Evolutionary conservation across 2,329 filamentous ascomycete genomes (phyloP).

Genomic region (Tolypocladium amazonense): DNA sequence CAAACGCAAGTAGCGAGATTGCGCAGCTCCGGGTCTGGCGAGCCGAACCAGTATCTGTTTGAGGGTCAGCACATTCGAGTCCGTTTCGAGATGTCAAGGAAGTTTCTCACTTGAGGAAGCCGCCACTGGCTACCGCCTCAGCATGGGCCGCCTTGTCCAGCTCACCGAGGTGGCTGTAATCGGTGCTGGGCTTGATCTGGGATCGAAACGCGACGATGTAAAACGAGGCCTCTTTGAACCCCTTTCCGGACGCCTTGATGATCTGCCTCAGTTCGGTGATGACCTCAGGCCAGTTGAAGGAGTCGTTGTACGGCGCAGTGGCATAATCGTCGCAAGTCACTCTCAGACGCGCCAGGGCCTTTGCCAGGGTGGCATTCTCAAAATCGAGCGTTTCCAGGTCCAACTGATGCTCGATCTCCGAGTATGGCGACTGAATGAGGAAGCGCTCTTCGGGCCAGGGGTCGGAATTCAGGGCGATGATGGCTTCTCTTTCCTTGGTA

Average conservation of each 20-base stretch:
- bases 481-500: slow-evolving; percentile 11
- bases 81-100: background rate
- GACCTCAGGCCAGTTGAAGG: slow-evolving; percentile 67
- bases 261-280: slow-evolving; percentile 48
- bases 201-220: slow-evolving; percentile 83
- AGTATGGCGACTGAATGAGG: slow-evolving; percentile 68
- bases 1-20: slow-evolving; percentile 77
- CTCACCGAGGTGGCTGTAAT: slow-evolving; percentile 55
- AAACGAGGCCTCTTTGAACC: slow-evolving; percentile 56
- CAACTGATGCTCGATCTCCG: slow-evolving; percentile 58
- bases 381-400: slow-evolving; percentile 56
- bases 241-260: slow-evolving; percentile 27
- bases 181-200: slow-evolving; percentile 54
- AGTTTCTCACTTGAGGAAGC: slow-evolving; percentile 62
- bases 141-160: slow-evolving; percentile 71
- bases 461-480: slow-evolving; percentile 15
- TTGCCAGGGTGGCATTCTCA: slow-evolving; percentile 59
- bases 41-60: slow-evolving; percentile 75
- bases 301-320: slow-evolving; percentile 58
- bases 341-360: slow-evolving; percentile 55
- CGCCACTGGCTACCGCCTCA: slow-evolving; percentile 70
- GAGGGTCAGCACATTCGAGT: slow-evolving; percentile 8
- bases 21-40: slow-evolving; percentile 53
- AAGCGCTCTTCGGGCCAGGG: slow-evolving; percentile 12
- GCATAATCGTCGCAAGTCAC: slow-evolving; percentile 63